A percentile compares a stretch with the other conserved stretches of the same genome.
These are phyloP conservation scores for Saturnispora kantuleensis DNA, from an alignment of 805 yeast genomes.

Conservation along the genomic window DNA sequence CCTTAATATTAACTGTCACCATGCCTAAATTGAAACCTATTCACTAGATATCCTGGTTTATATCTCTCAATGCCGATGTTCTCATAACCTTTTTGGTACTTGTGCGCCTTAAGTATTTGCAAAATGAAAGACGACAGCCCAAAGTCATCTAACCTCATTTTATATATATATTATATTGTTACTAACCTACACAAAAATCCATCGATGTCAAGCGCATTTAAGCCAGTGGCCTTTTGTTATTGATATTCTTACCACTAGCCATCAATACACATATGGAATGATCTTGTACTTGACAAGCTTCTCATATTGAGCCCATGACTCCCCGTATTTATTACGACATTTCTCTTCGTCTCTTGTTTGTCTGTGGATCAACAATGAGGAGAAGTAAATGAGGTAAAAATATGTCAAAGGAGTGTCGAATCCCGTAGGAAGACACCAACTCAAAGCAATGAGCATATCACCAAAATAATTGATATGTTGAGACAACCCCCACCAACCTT, in stretches of 20 bases:
- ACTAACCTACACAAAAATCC: too few relatives aligned
- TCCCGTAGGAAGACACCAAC: conserved; percentile 92
- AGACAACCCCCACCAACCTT: conserved; percentile 94
- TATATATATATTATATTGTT: too few relatives aligned
- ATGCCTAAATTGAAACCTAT: too few relatives aligned
- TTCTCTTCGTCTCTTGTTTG: conserved; percentile 88
- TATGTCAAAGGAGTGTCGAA: conserved; percentile 73
- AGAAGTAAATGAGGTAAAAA: conserved; percentile 79
- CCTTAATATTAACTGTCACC: too few relatives aligned
- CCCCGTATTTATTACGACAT: conserved; percentile 77
- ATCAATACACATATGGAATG: conserved; percentile 71
- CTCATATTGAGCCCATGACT: conserved; percentile 79
- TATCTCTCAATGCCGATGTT: too few relatives aligned
- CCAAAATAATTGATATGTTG: conserved; percentile 95
- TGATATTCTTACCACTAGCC: background rate
- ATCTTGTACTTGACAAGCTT: conserved; percentile 77
- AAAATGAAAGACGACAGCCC: too few relatives aligned
- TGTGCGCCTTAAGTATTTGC: too few relatives aligned
- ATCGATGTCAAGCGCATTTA: too few relatives aligned
- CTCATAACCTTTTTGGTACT: too few relatives aligned
- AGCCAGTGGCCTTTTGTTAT: too few relatives aligned
- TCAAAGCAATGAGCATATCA: conserved; percentile 84
- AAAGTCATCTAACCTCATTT: too few relatives aligned
- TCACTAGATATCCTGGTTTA: too few relatives aligned
- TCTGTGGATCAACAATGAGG: conserved; percentile 72